Conservation (phyloP, 2,329 filamentous ascomycete species). For the Cercospora janseana region DNA sequence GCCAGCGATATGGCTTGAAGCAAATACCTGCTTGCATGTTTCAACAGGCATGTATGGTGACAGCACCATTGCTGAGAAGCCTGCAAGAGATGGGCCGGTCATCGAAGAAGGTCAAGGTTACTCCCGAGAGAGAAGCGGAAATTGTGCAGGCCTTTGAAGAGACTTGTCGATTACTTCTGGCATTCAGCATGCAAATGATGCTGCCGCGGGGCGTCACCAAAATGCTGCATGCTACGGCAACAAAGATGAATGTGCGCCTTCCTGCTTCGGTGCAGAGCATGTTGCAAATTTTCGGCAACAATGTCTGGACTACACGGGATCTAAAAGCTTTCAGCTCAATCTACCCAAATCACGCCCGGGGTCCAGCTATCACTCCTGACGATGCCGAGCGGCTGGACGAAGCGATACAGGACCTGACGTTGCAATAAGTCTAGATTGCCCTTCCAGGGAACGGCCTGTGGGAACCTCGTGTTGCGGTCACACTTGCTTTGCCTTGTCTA, state of each 20-base stretch:
- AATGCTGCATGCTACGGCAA: neutral
- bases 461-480: no score
- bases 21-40: neutral
- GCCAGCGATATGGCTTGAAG: neutral
- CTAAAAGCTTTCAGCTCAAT: neutral
- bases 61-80: neutral
- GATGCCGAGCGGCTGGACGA: no score
- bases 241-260: neutral
- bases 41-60: neutral
- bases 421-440: no score
- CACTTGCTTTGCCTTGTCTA: no score
- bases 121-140: neutral
- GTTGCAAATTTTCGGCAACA: neutral
- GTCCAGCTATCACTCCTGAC: no score
- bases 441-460: no score
- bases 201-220: neutral
- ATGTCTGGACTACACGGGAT: neutral
- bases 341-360: neutral
- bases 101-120: neutral
- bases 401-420: no score
- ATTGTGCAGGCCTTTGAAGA: neutral
- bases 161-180: neutral
- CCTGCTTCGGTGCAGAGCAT: neutral
- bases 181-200: neutral
- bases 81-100: neutral